Base-by-base conservation (phyloP, 257 asterid genomes). In the Lycium ferocissimum region DNA sequence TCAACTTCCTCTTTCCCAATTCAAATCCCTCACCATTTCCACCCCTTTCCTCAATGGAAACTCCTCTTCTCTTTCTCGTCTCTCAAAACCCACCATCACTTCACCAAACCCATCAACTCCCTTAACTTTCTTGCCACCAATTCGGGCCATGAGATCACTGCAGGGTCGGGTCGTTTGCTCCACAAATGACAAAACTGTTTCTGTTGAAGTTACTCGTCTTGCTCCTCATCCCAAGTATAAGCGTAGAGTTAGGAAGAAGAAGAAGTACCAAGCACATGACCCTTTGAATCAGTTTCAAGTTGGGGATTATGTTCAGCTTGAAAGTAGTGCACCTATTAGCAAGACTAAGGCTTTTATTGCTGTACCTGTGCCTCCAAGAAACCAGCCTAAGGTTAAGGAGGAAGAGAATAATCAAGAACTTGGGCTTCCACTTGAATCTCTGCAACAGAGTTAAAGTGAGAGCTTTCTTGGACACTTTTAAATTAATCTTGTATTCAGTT, bases 191-290 rank as follows among this genome's bases (percentile, higher is more conserved):
- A 95, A 95, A 89, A 96, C 99, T 0, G 94, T 95, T 4, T 94
- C 97, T 0, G 98, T 96, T 57, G 99, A 96, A 84, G 98, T 96
- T 2, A 85, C 88, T 7, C 98, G 98, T 1, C 87, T 95, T 79
- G 97, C 98, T 58, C 97, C 97, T 6, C 99, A 96, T 84, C 99
- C 99, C 0, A 96, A 96, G 95, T 96, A 96, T 93, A 92, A 96
- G 91, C 95, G 98, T 13, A 92, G 99, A 40, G 95, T 95, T 83
- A 87, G 96, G 93, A 87, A 85, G 89, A 96, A 94, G 98, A 96
- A 94, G 98, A 96, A 87, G 94, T 96, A 88, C 91, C 99, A 96
- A 85, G 99, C 97, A 49, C 98, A 96, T 78, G 98, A 96, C 93
- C 96, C 94, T 56, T 45, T 83, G 62, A 96, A 96, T 86, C 97